These are phyloP conservation scores for Ambrosia hybrid DNA, from an alignment of 140 eudicot genomes.

Conservation along the genomic window DNA sequence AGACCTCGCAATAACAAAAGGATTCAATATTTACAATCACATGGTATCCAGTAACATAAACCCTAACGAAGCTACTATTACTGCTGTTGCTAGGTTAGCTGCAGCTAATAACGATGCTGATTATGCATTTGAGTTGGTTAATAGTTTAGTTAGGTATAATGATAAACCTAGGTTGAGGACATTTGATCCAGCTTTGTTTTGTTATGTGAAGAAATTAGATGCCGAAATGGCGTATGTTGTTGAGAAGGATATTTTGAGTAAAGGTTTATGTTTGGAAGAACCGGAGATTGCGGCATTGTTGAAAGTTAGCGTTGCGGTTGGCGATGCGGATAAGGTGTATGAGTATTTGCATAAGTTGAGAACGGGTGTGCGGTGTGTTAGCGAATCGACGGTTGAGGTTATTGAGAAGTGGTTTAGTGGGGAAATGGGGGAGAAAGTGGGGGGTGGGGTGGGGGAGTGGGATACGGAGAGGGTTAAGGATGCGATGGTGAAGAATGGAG, in stretches of 20 bases:
- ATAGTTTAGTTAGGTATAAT: slow-evolving; percentile 34
- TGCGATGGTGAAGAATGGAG: slow-evolving; percentile 62
- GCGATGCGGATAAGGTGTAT: slow-evolving; percentile 63
- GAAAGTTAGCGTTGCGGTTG: slow-evolving; percentile 69
- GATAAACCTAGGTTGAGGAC: slow-evolving; percentile 67
- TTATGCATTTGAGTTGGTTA: slow-evolving; percentile 55
- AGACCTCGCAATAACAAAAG: too few relatives aligned
- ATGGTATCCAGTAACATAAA: slow-evolving; percentile 38
- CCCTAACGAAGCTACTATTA: slow-evolving; percentile 79
- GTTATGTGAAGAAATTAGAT: slow-evolving; percentile 46
- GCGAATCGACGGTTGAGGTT: slow-evolving; percentile 47
- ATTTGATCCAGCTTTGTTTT: slow-evolving; percentile 61
- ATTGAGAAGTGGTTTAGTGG: slow-evolving; percentile 67
- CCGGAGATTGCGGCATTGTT: slow-evolving; percentile 58
- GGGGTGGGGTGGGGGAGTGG: slow-evolving; percentile 31
- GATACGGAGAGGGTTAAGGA: slow-evolving; percentile 58
- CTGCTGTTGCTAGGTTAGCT: slow-evolving; percentile 62
- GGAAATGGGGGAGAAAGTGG: slow-evolving; percentile 29
- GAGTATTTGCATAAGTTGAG: slow-evolving; percentile 92
- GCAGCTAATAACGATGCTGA: slow-evolving; percentile 68
- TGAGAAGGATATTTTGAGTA: slow-evolving; percentile 51
- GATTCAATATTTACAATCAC: too few relatives aligned
- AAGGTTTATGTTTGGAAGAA: slow-evolving; percentile 63
- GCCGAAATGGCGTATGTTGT: slow-evolving; percentile 75
- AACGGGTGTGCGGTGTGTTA: slow-evolving; percentile 45